Evolutionary conservation across 768 basidiomycete genomes (phyloP), one percentile per base, ranked within the genome.

Genomic region (Tylopilus sp.): DNA sequence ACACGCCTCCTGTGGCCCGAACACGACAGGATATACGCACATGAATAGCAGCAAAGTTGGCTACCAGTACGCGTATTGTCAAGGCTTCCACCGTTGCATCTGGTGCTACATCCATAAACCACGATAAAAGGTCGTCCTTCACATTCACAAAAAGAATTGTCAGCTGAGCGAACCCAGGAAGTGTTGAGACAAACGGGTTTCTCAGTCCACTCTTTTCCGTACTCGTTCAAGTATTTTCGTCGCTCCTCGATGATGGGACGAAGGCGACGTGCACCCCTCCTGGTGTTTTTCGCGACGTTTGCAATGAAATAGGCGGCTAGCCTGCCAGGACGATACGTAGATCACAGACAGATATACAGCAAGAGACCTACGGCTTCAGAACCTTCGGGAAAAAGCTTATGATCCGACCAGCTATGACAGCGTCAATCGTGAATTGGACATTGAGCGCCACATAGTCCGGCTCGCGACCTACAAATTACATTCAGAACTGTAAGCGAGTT

Each of bases 191-290:
- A 2, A n/a, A 73, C 73, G 1, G 71, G 67, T 44, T 60, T 71
- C 10, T 69, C 69, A 1, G 43, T 23, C 61, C 68, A 69, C 2
- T 65, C 55, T 1, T 56, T 50, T 3, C 69, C 68, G 15, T 63
- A 56, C 26, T 68, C 57, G 3, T 51, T 52, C 44, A 63, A 36
- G 36, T 57, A 52, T 6, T 48, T 35, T 20, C 51, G 52, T 18
- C 71, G 61, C 25, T 71, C 64, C 17, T 63, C 54, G 48, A 71
- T 64, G n/a, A 71, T 54, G 4, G 69, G 65, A 41, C 62, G 21
- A 26, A 71, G 51, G 21, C 55, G 38, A 9, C 42, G 40, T 7
- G 55, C 18, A 10, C 46, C 58, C 0, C 44, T 55, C 4, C 42
- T 47, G 3, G 52, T 39, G 7, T 51, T n/a, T n/a, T n/a, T 51